phyloP scores from a whole-genome alignment of 225 moss, liverwort and hornwort species.

The Asterella californica region DNA sequence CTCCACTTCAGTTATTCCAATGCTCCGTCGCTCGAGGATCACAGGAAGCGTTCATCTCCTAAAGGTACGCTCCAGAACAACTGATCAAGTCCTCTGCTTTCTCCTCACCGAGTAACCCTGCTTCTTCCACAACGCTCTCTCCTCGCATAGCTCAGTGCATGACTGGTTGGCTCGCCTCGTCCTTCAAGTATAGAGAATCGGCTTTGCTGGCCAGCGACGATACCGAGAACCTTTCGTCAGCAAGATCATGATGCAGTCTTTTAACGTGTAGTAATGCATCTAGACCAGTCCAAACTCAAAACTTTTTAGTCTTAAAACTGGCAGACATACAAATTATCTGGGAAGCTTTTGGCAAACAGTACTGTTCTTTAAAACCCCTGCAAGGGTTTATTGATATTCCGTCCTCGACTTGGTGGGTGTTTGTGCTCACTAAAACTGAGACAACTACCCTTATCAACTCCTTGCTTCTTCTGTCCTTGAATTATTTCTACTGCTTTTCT shows the following conservation, averaged over 20 bases:
- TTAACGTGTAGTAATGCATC: too few species aligned
- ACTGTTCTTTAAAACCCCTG: too few species aligned
- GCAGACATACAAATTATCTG: too few species aligned
- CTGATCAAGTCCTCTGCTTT: neutral
- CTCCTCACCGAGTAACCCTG: neutral
- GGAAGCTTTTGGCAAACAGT: too few species aligned
- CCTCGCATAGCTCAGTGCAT: neutral
- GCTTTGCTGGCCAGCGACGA: neutral
- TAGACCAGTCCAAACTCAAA: too few species aligned
- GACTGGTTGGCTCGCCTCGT: neutral
- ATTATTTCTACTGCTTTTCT: neutral
- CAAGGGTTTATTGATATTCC: too few species aligned
- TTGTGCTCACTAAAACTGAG: neutral
- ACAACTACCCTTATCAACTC: neutral
- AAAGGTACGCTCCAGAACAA: constrained; percentile 29
- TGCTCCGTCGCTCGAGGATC: constrained; percentile 38
- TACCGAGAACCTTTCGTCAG: neutral
- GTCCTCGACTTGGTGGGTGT: too few species aligned
- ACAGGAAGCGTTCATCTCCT: constrained; percentile 43
- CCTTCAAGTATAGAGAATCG: neutral
- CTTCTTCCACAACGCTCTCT: neutral
- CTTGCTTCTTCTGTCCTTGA: neutral
- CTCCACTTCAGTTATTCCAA: constrained; percentile 41
- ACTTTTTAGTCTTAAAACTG: too few species aligned
- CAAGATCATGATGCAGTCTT: neutral